phyloP scores from a whole-genome alignment of 257 asterid species.

The Solanum virginianum region DNA sequence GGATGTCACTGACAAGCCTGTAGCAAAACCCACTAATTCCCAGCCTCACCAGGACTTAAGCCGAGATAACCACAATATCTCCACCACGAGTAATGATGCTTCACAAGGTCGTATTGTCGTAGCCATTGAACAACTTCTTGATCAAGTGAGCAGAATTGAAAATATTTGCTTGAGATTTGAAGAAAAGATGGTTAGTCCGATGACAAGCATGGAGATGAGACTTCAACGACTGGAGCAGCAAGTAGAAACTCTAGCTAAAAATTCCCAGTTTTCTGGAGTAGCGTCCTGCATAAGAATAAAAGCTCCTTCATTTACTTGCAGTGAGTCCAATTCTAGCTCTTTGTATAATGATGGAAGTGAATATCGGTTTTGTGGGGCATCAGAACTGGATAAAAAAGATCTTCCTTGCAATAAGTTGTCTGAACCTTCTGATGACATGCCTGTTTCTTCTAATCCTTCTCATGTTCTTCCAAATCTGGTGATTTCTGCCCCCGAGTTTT shows the following conservation, averaged over 20 bases:
- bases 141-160: constrained; percentile 68
- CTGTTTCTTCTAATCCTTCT: constrained; percentile 6
- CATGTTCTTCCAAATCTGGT: constrained; percentile 42
- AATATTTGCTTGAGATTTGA: constrained; percentile 78
- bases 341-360: constrained; percentile 28
- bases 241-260: constrained; percentile 49
- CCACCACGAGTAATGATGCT: neutral
- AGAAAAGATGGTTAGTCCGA: constrained; percentile 75
- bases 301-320: constrained; percentile 72
- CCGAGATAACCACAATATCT: neutral
- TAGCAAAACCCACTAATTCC: constrained; percentile 14
- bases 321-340: constrained; percentile 52
- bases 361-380: constrained; percentile 16
- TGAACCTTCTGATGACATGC: constrained; percentile 13
- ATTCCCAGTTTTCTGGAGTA: constrained; percentile 24
- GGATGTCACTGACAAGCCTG: constrained; percentile 19
- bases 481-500: constrained; percentile 66
- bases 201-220: constrained; percentile 66
- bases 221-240: constrained; percentile 71
- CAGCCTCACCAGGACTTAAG: constrained; percentile 4
- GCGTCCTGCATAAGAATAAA: constrained; percentile 42
- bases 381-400: constrained; percentile 37
- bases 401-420: constrained; percentile 15
- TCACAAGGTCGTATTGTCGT: constrained; percentile 32
- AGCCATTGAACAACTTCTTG: constrained; percentile 56